These are phyloP conservation scores for Coprinellus micaceus DNA, from an alignment of 768 basidiomycete genomes.

Conservation along the genomic window DNA sequence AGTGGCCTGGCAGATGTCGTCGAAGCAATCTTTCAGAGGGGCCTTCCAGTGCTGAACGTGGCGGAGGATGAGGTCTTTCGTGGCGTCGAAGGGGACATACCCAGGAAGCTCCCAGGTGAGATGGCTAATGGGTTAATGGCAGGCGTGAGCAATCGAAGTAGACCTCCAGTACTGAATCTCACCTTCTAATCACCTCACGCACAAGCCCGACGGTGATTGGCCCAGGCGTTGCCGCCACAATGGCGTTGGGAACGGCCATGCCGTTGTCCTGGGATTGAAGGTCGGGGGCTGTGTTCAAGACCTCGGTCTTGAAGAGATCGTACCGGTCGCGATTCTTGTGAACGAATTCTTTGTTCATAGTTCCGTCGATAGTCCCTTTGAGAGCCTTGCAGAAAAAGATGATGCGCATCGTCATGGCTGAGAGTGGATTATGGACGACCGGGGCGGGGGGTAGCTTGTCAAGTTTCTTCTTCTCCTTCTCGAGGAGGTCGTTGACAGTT, in stretches of 20 bases:
- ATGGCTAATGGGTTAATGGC: constrained; percentile 3
- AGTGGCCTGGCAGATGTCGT: background rate
- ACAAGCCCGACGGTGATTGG: constrained; percentile 4
- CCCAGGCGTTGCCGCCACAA: background rate
- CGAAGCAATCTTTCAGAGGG: constrained; percentile 10
- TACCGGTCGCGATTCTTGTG: constrained; percentile 8
- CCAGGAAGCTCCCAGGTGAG: constrained; percentile 13
- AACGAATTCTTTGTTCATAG: constrained; percentile 9
- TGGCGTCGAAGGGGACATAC: constrained; percentile 13
- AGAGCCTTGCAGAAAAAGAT: constrained; percentile 40
- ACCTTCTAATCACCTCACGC: constrained; percentile 8
- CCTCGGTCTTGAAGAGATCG: background rate
- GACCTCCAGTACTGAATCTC: background rate
- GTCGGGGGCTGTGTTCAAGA: constrained; percentile 10
- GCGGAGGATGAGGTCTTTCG: constrained; percentile 11
- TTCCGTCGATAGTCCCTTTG: constrained; percentile 5
- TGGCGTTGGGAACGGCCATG: background rate
- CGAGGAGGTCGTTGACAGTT: constrained; percentile 39
- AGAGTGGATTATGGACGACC: constrained; percentile 35
- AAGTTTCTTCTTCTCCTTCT: constrained; percentile 29
- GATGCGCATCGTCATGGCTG: constrained; percentile 43
- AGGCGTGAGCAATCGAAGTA: background rate
- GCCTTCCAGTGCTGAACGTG: constrained; percentile 13
- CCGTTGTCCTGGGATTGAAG: background rate
- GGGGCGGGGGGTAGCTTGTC: constrained; percentile 41